Evolutionary conservation across 2,329 filamentous ascomycete species (phyloP), one percentile per base, ranked within the genome.

Genomic region (Thyridium curvatum): DNA sequence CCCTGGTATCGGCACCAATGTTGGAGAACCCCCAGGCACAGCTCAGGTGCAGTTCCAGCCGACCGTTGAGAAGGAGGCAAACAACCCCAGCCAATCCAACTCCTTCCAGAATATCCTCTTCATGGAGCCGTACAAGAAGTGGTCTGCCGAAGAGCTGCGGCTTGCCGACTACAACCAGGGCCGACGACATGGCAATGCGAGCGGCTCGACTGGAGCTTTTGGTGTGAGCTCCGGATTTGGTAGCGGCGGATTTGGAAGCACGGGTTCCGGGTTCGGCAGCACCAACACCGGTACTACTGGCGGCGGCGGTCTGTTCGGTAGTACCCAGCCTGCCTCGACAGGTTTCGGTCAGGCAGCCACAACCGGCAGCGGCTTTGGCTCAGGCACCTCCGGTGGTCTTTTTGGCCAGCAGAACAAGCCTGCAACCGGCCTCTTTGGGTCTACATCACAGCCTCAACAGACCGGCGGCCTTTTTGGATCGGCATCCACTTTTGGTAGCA

Each of bases 131-230:
- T 94, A 91, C 66, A 82, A 82, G 60, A 94, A 93, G 58, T 97
- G 84, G 69, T 96, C 91, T 9, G 78, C 86, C n/a, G 93, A 86
- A 52, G 84, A 93, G 60, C 65, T 93, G 39, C 75, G 86, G 54
- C 63, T 94, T 44, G 87, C 80, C 34, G 93, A 98, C 61, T 98
- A 98, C 59, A 77, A 82, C 42, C 85, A 90, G 60, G 90, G 90
- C 37, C 81, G 90, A 42, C 83, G 84, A 39, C 87, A 78, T 57
- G 93, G 90, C 28, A 94, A 91, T 61, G 74, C 77, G 32, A 87
- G 84, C 45, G 88, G 87, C 21, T 28, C 15, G 5, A 84, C 89
- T 48, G 89, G 89, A 42, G 86, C 84, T 8, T 96, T 96, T 60
- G 91, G 89, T 14, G 72, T 81, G 18, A 60, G 59, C 49, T 71